Evolutionary conservation across 2,329 filamentous ascomycete species (phyloP).

Genomic region (Triangularia setosa): DNA sequence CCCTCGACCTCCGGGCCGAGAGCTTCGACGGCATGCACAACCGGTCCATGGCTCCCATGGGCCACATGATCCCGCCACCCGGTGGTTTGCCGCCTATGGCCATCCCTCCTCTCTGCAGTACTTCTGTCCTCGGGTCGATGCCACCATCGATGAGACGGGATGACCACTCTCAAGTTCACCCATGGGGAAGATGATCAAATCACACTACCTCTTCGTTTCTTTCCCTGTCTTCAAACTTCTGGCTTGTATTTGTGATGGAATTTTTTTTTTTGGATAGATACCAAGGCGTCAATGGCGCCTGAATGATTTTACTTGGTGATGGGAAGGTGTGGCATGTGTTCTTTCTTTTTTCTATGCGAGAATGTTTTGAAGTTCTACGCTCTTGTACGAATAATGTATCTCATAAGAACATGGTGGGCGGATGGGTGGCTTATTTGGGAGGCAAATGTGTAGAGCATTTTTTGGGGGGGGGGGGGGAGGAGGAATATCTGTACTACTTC

Average conservation of each 20-base stretch:
- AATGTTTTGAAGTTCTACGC: not conserved
- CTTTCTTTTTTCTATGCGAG: not conserved
- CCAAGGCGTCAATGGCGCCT: slow-evolving; percentile 14
- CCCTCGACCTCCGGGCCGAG: slow-evolving; percentile 43
- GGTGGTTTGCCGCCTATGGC: slow-evolving; percentile 30
- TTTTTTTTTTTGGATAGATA: slow-evolving; percentile 19
- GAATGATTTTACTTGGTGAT: no score
- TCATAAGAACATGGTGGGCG: slow-evolving; percentile 11
- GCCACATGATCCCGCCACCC: slow-evolving; percentile 22
- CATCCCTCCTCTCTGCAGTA: slow-evolving; percentile 28
- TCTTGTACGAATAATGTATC: slow-evolving; percentile 23
- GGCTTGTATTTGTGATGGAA: slow-evolving; percentile 16
- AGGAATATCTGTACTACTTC: not conserved
- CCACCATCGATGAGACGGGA: slow-evolving; percentile 25
- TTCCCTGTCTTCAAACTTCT: slow-evolving; percentile 7
- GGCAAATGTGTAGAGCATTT: not conserved
- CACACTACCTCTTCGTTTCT: not conserved
- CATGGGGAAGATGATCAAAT: slow-evolving; percentile 25
- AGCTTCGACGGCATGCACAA: slow-evolving; percentile 26
- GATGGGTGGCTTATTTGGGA: slow-evolving; percentile 6
- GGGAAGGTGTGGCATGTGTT: slow-evolving; percentile 1
- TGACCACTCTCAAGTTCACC: slow-evolving; percentile 16
- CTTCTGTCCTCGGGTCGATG: slow-evolving; percentile 23
- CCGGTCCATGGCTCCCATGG: slow-evolving; percentile 23
- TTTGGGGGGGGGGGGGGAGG: not conserved